These are phyloP conservation scores for Hanseniaspora lindneri DNA, from an alignment of 805 yeast genomes.

Conservation along the genomic window DNA sequence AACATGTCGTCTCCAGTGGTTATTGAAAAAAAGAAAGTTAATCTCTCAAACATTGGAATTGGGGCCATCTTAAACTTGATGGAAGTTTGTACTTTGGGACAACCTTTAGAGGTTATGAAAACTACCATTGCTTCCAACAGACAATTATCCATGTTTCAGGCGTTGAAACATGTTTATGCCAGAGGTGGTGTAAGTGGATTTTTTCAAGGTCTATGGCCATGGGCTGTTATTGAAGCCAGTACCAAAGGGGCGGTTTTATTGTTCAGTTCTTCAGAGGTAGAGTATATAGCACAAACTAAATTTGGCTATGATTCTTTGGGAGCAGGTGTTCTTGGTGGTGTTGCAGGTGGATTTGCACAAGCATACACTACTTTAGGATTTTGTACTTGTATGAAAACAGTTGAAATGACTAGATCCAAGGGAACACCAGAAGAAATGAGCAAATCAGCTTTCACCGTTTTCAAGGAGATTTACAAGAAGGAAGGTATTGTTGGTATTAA, in stretches of 20 bases:
- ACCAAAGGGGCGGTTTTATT: slow-evolving; percentile 94
- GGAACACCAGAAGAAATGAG: slow-evolving; percentile 49
- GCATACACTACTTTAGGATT: slow-evolving; percentile 95
- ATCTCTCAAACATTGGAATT: slow-evolving; percentile 75
- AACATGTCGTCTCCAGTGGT: slow-evolving; percentile 11
- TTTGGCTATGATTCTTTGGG: slow-evolving; percentile 60
- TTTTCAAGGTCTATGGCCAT: slow-evolving; percentile 94
- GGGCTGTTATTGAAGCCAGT: slow-evolving; percentile 99
- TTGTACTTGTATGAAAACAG: slow-evolving; percentile 98
- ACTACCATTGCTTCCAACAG: slow-evolving; percentile 99
- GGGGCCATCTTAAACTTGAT: slow-evolving; percentile 90
- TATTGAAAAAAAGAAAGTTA: slow-evolving; percentile 71
- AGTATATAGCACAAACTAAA: slow-evolving; percentile 49
- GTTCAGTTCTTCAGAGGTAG: slow-evolving; percentile 87
- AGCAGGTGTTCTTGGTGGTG: slow-evolving; percentile 92
- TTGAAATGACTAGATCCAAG: slow-evolving; percentile 86
- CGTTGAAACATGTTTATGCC: slow-evolving; percentile 70
- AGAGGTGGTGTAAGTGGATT: slow-evolving; percentile 89
- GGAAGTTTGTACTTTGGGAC: slow-evolving; percentile 91
- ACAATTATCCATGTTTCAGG: slow-evolving; percentile 50
- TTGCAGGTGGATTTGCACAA: slow-evolving; percentile 91
- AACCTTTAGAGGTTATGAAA: slow-evolving; percentile 89
- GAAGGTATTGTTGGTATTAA: slow-evolving; percentile 94
- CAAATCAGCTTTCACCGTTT: slow-evolving; percentile 72
- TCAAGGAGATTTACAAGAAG: slow-evolving; percentile 64